Conservation (phyloP, 768 basidiomycete genomes). For the Termitomyces sp. region DNA sequence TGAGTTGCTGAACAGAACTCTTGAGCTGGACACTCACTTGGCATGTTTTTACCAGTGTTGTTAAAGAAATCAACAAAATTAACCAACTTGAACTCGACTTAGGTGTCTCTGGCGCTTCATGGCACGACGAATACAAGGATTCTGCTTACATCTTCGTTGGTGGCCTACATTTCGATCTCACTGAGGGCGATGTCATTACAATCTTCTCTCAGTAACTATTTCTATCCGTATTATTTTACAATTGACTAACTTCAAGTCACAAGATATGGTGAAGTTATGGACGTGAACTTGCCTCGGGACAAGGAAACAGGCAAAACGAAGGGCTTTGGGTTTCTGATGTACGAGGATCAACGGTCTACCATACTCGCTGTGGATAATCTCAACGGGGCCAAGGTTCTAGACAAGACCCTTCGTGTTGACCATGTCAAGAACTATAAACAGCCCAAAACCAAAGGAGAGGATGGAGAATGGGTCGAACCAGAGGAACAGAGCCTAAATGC, state of each 20-base stretch:
- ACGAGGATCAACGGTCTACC: conserved; percentile 96
- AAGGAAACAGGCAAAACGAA: conserved; percentile 86
- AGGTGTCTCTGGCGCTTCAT: conserved; percentile 67
- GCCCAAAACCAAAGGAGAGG: conserved; percentile 66
- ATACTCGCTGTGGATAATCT: conserved; percentile 97
- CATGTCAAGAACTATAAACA: conserved; percentile 93
- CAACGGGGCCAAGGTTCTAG: conserved; percentile 89
- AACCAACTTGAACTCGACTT: conserved; percentile 88
- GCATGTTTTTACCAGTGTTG: conserved; percentile 54
- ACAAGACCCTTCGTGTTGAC: conserved; percentile 86
- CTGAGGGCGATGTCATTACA: conserved; percentile 96
- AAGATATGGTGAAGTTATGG: conserved; percentile 96
- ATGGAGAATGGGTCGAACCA: conserved; percentile 82
- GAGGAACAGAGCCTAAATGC: conserved; percentile 90
- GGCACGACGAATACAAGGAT: conserved; percentile 98
- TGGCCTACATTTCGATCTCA: conserved; percentile 82
- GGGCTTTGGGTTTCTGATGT: conserved; percentile 98
- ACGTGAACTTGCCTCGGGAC: conserved; percentile 92
- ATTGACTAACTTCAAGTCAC: conserved; percentile 1
- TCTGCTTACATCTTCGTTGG: conserved; percentile 96
- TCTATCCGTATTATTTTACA: background rate
- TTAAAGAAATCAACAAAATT: conserved; percentile 90
- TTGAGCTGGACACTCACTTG: conserved; percentile 6
- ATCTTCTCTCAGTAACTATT: conserved; percentile 92
- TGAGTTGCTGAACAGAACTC: conserved; percentile 32